A percentile compares a stretch with the other conserved stretches of the same genome.
Evolutionary conservation across 257 asterid species (phyloP).

Genomic region (Scutellaria barbata): DNA sequence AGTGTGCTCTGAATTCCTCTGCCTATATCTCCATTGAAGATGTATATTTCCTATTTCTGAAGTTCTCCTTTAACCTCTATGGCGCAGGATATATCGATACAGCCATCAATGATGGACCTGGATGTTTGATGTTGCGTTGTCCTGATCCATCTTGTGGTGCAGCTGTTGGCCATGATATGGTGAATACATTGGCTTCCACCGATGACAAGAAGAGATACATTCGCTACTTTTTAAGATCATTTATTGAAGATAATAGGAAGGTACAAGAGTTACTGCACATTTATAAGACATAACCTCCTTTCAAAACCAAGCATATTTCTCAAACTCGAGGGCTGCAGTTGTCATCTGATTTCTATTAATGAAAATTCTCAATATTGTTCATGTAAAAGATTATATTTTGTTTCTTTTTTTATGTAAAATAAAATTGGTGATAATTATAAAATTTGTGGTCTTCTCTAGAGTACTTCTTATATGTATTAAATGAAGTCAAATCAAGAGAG

Average conservation of each 20-base stretch:
- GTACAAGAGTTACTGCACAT: conserved; percentile 46
- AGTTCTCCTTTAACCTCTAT: conserved; percentile 36
- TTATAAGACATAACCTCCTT: conserved; percentile 16
- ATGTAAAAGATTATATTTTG: not conserved
- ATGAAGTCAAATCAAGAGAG: conserved; percentile 8
- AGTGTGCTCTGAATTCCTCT: conserved; percentile 8
- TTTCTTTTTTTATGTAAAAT: conserved; percentile 10
- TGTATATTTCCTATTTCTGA: not conserved
- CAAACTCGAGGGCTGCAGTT: conserved; percentile 2
- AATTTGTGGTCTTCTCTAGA: conserved; percentile 3
- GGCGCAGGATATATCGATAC: conserved; percentile 77
- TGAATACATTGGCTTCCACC: conserved; percentile 58
- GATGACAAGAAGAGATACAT: conserved; percentile 69
- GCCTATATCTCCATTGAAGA: conserved; percentile 18
- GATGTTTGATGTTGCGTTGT: conserved; percentile 90
- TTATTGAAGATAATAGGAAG: conserved; percentile 86
- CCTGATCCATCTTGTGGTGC: conserved; percentile 95
- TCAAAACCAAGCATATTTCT: not conserved
- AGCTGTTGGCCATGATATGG: conserved; percentile 88
- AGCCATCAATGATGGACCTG: conserved; percentile 91
- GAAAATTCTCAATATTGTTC: not conserved
- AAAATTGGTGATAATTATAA: not conserved
- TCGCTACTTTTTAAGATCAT: conserved; percentile 82
- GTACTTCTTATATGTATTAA: conserved; percentile 5
- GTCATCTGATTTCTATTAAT: not conserved